Conservation (phyloP, 73 alveolate genomes). For the Blepharisma japonicum region DNA sequence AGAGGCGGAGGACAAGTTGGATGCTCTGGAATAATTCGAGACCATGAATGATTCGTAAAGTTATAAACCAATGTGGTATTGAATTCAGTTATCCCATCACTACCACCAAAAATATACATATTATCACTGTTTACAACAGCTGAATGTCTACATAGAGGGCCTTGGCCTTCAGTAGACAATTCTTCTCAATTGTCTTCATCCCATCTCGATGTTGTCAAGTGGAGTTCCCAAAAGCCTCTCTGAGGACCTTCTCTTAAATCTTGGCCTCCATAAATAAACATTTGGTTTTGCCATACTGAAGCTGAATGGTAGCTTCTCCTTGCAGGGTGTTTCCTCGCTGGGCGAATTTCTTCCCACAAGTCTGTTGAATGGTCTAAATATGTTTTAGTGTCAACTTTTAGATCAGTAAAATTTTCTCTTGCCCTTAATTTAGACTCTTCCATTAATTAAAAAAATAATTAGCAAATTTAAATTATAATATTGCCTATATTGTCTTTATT, state of each 20-base stretch:
- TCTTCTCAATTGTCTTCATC: slow-evolving; percentile 24
- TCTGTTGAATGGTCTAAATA: background rate
- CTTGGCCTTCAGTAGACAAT: background rate
- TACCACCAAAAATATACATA: slow-evolving; percentile 25
- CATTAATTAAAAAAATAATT: no score
- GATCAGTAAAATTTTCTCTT: no score
- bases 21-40: background rate
- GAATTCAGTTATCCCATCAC: slow-evolving; percentile 11
- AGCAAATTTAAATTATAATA: no score
- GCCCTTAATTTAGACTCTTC: no score
- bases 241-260: slow-evolving; percentile 27
- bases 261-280: slow-evolving; percentile 26
- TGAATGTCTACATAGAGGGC: slow-evolving; percentile 26
- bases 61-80: background rate
- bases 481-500: no score
- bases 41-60: background rate
- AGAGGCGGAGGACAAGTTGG: slow-evolving; percentile 27
- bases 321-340: slow-evolving; percentile 6
- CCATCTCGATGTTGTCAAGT: background rate
- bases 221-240: slow-evolving; percentile 32
- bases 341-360: slow-evolving; percentile 25
- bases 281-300: background rate
- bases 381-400: no score
- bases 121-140: slow-evolving; percentile 2
- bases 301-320: slow-evolving; percentile 25